A percentile compares a stretch with the other conserved stretches of the same genome.
Evolutionary conservation across 129 eudicot species (phyloP).

Genomic region (Lactuca sativa): DNA sequence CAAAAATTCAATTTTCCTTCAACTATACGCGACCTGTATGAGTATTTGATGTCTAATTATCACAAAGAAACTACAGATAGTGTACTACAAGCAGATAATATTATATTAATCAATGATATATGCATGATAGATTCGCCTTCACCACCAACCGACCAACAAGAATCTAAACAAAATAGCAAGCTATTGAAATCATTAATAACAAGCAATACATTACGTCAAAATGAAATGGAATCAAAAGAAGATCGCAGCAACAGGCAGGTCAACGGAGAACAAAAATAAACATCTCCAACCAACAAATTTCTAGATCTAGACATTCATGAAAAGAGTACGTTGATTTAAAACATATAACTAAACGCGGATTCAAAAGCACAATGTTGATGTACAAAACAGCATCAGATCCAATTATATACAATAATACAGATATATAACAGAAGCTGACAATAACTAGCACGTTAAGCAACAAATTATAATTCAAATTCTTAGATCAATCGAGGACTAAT

Average conservation of each 20-base stretch:
- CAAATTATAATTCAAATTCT: background rate
- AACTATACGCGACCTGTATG: background rate
- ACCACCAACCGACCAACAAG: constrained; percentile 5
- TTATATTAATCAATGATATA: background rate
- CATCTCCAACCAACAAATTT: constrained; percentile 1
- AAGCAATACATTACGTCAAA: background rate
- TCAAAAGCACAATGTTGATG: background rate
- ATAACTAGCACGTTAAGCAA: background rate
- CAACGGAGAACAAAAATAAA: constrained; percentile 9
- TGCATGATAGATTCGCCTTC: constrained; percentile 1
- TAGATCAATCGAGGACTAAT: constrained; percentile 8
- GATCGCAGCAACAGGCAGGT: constrained; percentile 8
- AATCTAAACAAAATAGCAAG: background rate
- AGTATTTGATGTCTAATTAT: background rate
- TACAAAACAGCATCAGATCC: constrained; percentile 11
- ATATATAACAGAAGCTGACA: background rate
- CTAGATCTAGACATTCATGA: constrained; percentile 27
- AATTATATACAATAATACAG: constrained; percentile 10
- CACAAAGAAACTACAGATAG: background rate
- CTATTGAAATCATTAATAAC: background rate
- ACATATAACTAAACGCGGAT: constrained; percentile 3
- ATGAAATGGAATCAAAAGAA: background rate
- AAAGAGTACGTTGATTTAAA: background rate
- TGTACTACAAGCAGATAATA: background rate
- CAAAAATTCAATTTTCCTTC: background rate